Evolutionary conservation across 768 basidiomycete species (phyloP), one percentile per base, ranked within the genome.

Genomic region (Guyanaporus albipodus): DNA sequence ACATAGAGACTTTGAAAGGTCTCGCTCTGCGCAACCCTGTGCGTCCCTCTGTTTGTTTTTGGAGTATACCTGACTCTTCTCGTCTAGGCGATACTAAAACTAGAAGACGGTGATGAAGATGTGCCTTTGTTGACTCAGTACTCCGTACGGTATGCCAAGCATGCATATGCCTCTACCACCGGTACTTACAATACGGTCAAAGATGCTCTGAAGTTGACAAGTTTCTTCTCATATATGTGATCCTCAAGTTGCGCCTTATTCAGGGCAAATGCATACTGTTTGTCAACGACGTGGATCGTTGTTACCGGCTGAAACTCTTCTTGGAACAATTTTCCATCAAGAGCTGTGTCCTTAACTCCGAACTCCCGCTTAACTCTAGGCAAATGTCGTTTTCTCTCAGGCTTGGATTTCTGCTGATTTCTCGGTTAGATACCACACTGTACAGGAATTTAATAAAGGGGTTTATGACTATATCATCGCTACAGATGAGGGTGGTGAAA

Each of bases 401-500:
- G n/a, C 17, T 40, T 3, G 11, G n/a, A n/a, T 6, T 41, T 18
- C 33, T 0, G 22, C 54, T 59, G 23, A 60, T 38, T 37, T 12
- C 22, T 7, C 4, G 1, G 18, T 29, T 12, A 92, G 91, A 66
- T 96, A 93, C 60, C 96, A 99, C 60, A 86, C 87, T 2, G 96
- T 99, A 2, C 94, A 99, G 58, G 96, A 97, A 67, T 99, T 99
- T 62, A 99, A 99, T 67, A 89, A 91, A 57, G 96, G 96, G 2
- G 91, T 96, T 8, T 98, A 97, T 58, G 93, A 99, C 63, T 97
- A 98, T 64, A 92, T 98, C 53, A 96, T 99, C 44, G 96, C 96
- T 1, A 95, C 94, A 9, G 95, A 98, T 61, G 96, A 98, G 68
- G 82, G 81, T 47, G 79, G 81, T 1, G 71, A 73, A 4, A 72